phyloP scores from a whole-genome alignment of 306 rosid genomes.

The Glycine latifolia region DNA sequence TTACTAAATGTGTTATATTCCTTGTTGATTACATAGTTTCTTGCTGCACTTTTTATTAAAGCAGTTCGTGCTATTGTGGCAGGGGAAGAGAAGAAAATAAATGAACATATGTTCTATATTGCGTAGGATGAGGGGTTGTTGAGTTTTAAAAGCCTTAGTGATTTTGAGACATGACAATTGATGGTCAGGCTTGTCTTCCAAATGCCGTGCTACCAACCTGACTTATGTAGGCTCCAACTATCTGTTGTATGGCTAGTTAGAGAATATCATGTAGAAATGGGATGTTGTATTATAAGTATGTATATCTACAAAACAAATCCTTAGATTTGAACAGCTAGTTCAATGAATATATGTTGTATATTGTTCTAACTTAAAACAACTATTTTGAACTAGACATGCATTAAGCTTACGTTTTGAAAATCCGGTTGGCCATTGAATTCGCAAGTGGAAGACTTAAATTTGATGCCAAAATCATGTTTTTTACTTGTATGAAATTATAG shows the following conservation, averaged over 20 bases:
- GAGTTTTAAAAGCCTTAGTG: constrained; percentile 17
- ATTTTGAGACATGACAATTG: constrained; percentile 37
- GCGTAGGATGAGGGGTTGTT: constrained; percentile 6
- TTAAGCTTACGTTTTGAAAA: too few species aligned
- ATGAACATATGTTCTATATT: constrained; percentile 11
- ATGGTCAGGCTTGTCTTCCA: background rate
- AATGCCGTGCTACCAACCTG: constrained; percentile 14
- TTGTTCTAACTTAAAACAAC: background rate
- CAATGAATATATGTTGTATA: constrained; percentile 17
- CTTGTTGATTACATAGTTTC: constrained; percentile 21
- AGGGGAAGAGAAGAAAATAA: constrained; percentile 92
- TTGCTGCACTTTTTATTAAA: constrained; percentile 36
- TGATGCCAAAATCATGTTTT: background rate
- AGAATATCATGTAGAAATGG: too few species aligned
- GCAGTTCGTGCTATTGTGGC: constrained; percentile 45
- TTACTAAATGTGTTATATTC: background rate
- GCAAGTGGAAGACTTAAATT: background rate
- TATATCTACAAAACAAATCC: constrained; percentile 35
- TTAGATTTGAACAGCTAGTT: constrained; percentile 20
- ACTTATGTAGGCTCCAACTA: constrained; percentile 19
- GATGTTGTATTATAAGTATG: background rate
- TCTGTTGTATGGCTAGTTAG: background rate
- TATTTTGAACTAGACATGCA: background rate
- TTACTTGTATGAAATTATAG: background rate
- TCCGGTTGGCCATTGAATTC: too few species aligned